Evolutionary conservation across 2,329 filamentous ascomycete species (phyloP), one percentile per base, ranked within the genome.

Genomic region (Talaromyces sp.): DNA sequence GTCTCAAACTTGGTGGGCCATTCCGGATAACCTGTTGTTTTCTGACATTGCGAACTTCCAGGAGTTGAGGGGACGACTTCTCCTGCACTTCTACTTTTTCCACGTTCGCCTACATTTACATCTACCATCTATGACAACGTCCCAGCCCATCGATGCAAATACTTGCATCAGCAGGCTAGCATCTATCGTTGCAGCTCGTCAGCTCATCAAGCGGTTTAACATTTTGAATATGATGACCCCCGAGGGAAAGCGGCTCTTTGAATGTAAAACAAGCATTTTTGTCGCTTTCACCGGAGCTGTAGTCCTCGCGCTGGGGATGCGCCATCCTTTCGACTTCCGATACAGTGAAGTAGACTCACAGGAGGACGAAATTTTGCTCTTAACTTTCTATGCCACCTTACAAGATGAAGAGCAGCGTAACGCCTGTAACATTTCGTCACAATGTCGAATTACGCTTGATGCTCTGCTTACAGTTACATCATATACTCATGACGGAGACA

Each of bases 251-350:
- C 51, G 51, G 10, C 51, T 36, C 43, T 56, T 56, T 56, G 51
- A 56, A 56, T 56, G 51, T 13, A 56, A 56, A 19, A 56, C 51
- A 56, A 56, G 51, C 51, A 56, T 56, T 34, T 56, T 56, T 34
- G 51, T 56, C 17, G 51, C 51, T 34, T 56, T 56, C 27, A 56
- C 51, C 36, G 51, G 51, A 56, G 51, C 51, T 17, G 51, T 56
- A 19, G 51, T 56, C 51, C 51, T 56, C 29, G 51, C 51, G 15
- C 51, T 56, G 10, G 51, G 51, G 51, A 3, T 56, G 51, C 29
- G n/a, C 29, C 51, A 56, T 56, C 29, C 19, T 10, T n/a, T 17
- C 29, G 51, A 31, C n/a, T 29, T n/a, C 36, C 51, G 7, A 29
- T 56, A 31, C 31, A 22, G 17, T 56, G n/a, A n/a, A 34, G 6